phyloP scores from a whole-genome alignment of 768 basidiomycete genomes.

The Panellus pusillus region DNA sequence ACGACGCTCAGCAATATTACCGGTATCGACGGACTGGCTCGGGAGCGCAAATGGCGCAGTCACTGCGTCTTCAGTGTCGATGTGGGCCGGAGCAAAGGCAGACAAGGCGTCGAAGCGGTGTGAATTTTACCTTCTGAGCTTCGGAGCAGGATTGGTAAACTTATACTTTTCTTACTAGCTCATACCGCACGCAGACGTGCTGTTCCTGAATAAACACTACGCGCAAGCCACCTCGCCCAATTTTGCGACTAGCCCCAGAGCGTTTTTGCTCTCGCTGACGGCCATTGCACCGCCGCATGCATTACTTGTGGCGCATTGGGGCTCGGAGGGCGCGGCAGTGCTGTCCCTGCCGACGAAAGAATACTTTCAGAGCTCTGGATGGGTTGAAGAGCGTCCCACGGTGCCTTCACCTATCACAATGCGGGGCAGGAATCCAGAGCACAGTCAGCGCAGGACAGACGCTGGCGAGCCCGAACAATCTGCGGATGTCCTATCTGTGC shows the following conservation, averaged over 20 bases:
- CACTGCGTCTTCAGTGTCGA: slow-evolving; percentile 83
- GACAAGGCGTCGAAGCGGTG: slow-evolving; percentile 80
- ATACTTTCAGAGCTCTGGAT: slow-evolving; percentile 83
- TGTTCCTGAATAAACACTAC: slow-evolving; percentile 78
- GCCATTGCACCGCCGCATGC: slow-evolving; percentile 70
- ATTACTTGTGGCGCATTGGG: slow-evolving; percentile 81
- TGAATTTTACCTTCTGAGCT: slow-evolving; percentile 29
- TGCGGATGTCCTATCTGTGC: slow-evolving; percentile 43
- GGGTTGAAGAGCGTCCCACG: slow-evolving; percentile 55
- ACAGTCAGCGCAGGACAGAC: slow-evolving; percentile 8
- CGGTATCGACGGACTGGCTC: slow-evolving; percentile 78
- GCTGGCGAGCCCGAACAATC: slow-evolving; percentile 23
- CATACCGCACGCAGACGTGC: slow-evolving; percentile 77
- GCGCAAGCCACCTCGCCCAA: slow-evolving; percentile 61
- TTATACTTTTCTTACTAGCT: slow-evolving; percentile 44
- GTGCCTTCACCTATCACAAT: slow-evolving; percentile 24
- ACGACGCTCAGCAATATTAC: slow-evolving; percentile 77
- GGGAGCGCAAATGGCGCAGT: slow-evolving; percentile 80
- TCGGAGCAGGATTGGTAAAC: slow-evolving; percentile 11
- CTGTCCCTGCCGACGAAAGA: slow-evolving; percentile 81
- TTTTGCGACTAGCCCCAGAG: slow-evolving; percentile 66
- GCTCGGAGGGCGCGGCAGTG: slow-evolving; percentile 75
- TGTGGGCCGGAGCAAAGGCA: slow-evolving; percentile 62
- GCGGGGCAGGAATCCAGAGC: slow-evolving; percentile 16
- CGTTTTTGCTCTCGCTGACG: slow-evolving; percentile 73